Percentiles rank a stretch among this genome's conserved stretches.
These are phyloP conservation scores for Kregervanrija pseudodelftensis DNA, from an alignment of 805 yeast species.

Conservation along the genomic window DNA sequence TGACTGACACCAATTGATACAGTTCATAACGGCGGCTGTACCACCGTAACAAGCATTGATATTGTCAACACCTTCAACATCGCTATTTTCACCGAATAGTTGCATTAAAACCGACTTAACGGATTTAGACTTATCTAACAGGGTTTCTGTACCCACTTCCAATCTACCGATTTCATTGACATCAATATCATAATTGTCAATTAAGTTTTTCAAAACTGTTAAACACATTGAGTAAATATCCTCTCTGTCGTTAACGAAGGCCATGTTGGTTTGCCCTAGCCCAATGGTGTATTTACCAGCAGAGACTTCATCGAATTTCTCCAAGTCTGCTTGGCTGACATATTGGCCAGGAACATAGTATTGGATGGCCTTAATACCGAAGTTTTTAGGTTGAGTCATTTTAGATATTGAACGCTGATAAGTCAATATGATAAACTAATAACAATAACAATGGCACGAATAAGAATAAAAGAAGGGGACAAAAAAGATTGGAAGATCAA, in stretches of 20 bases:
- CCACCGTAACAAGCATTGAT: slow-evolving; percentile 99
- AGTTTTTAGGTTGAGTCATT: slow-evolving; percentile 47
- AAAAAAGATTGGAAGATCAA: too few species aligned
- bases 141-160: slow-evolving; percentile 97
- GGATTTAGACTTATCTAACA: slow-evolving; percentile 93
- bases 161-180: slow-evolving; percentile 79
- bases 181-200: slow-evolving; percentile 79
- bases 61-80: slow-evolving; percentile 94
- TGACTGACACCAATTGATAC: slow-evolving; percentile 94
- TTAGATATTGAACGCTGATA: neutral
- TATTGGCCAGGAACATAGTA: slow-evolving; percentile 78
- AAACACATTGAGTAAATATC: slow-evolving; percentile 92
- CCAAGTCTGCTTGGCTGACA: slow-evolving; percentile 86
- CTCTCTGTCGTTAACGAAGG: slow-evolving; percentile 94
- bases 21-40: slow-evolving; percentile 88
- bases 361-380: slow-evolving; percentile 96
- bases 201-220: slow-evolving; percentile 74
- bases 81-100: slow-evolving; percentile 80
- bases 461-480: too few species aligned
- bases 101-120: slow-evolving; percentile 95
- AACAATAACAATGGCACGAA: too few species aligned
- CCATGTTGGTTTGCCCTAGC: slow-evolving; percentile 96
- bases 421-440: too few species aligned
- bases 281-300: slow-evolving; percentile 98
- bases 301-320: slow-evolving; percentile 76